Percentiles rank a stretch among this genome's conserved stretches.
phyloP scores from a whole-genome alignment of 805 yeast genomes.

The Saccharomycopsis synnaedendra region DNA sequence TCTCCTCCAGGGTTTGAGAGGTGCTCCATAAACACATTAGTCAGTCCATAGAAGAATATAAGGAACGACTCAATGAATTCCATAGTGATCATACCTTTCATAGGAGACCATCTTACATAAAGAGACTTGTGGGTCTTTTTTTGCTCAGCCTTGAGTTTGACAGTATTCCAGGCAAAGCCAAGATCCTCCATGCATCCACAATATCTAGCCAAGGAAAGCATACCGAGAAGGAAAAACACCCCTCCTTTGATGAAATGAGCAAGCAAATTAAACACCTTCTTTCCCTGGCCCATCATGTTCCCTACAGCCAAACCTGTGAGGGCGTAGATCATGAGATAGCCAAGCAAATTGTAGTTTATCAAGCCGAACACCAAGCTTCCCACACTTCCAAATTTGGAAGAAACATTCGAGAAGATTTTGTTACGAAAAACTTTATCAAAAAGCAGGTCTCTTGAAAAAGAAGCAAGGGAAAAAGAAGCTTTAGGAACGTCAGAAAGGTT shows the following conservation, averaged over 20 bases:
- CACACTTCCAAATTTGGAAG: constrained; percentile 17
- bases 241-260: constrained; percentile 98
- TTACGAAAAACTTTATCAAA: constrained; percentile 27
- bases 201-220: constrained; percentile 74
- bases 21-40: constrained; percentile 88
- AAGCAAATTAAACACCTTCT: constrained; percentile 61
- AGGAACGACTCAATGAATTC: constrained; percentile 74
- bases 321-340: constrained; percentile 46
- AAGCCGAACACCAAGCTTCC: constrained; percentile 32
- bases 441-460: constrained; percentile 24
- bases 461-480: constrained; percentile 3
- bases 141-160: constrained; percentile 4
- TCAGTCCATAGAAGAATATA: constrained; percentile 78
- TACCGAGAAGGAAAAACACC: constrained; percentile 67
- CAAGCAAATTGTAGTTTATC: constrained; percentile 55
- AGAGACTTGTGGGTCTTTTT: constrained; percentile 20
- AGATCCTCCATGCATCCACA: constrained; percentile 64
- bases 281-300: constrained; percentile 56
- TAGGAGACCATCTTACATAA: constrained; percentile 21
- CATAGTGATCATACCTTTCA: constrained; percentile 51
- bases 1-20: constrained; percentile 65
- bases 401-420: constrained; percentile 17
- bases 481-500: neutral
- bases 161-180: constrained; percentile 88
- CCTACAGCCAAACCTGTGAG: constrained; percentile 53